Percentiles rank a stretch among this genome's conserved stretches.
phyloP scores from a whole-genome alignment of 1,139 yeast species.

The Hemisphaericaspora subhashii region DNA sequence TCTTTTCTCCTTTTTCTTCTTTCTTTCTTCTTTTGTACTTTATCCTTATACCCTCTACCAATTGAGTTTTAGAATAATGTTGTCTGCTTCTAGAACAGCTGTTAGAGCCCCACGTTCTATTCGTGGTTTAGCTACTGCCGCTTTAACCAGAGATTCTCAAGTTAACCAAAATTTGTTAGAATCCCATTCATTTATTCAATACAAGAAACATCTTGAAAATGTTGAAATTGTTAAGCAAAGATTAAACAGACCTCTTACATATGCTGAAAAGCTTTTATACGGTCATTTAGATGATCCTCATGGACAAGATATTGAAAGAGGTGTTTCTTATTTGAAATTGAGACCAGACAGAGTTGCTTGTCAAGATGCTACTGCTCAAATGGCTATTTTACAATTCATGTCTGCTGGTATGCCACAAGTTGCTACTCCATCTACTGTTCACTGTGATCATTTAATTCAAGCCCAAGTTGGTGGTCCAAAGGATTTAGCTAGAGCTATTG shows the following conservation, averaged over 20 bases:
- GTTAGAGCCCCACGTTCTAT: slow-evolving; percentile 37
- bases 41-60: slow-evolving; percentile 2
- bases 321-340: slow-evolving; percentile 92
- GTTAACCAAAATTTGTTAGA: slow-evolving; percentile 92
- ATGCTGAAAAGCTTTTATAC: slow-evolving; percentile 94
- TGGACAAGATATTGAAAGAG: slow-evolving; percentile 92
- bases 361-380: slow-evolving; percentile 99
- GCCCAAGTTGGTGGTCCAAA: slow-evolving; percentile 93
- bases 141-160: slow-evolving; percentile 84
- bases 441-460: slow-evolving; percentile 98
- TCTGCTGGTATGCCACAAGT: slow-evolving; percentile 93
- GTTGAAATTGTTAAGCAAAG: slow-evolving; percentile 84
- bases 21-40: slow-evolving; percentile 2
- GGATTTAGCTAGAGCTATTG: slow-evolving; percentile 92
- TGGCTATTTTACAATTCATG: slow-evolving; percentile 99
- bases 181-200: slow-evolving; percentile 74
- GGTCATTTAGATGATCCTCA: slow-evolving; percentile 97
- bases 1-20: background rate
- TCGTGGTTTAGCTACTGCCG: slow-evolving; percentile 77
- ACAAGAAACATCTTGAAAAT: slow-evolving; percentile 79
- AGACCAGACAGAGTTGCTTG: slow-evolving; percentile 99
- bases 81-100: slow-evolving; percentile 40
- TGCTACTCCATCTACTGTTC: slow-evolving; percentile 96
- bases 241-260: slow-evolving; percentile 90
- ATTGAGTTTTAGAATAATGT: slow-evolving; percentile 24